A percentile compares a stretch with the other conserved stretches of the same genome.
Conservation (phyloP, 1,284 basidiomycete species). For the Irpex lacteus region DNA sequence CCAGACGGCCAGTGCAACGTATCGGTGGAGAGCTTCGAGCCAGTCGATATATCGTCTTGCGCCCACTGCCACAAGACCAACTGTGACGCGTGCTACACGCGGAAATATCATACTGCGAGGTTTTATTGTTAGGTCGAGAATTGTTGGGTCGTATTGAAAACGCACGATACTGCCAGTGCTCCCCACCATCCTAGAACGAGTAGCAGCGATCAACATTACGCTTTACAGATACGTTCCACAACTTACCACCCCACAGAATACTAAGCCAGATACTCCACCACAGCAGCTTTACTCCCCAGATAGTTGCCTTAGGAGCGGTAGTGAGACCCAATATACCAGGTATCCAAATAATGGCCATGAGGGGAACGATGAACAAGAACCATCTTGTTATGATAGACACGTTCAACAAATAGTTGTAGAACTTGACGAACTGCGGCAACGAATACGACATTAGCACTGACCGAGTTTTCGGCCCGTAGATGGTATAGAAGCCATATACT, state of each 20-base stretch:
- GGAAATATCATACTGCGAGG: conserved; percentile 52
- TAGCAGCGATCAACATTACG: background rate
- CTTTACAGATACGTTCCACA: conserved; percentile 17
- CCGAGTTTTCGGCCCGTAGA: background rate
- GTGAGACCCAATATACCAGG: conserved; percentile 74
- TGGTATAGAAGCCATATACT: background rate
- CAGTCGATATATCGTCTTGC: conserved; percentile 77
- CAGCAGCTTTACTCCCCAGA: conserved; percentile 61
- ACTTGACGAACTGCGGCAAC: conserved; percentile 43
- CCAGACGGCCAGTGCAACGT: conserved; percentile 70
- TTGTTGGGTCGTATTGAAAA: conserved; percentile 19
- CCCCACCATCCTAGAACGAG: conserved; percentile 74
- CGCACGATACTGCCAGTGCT: conserved; percentile 63
- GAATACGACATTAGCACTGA: background rate
- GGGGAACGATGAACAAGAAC: conserved; percentile 76
- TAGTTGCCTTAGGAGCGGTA: conserved; percentile 47
- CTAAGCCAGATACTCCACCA: conserved; percentile 91
- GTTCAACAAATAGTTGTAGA: conserved; percentile 77
- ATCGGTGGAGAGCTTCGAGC: conserved; percentile 64
- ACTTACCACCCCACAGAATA: conserved; percentile 67
- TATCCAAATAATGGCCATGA: conserved; percentile 73
- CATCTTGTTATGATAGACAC: conserved; percentile 79
- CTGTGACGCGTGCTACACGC: conserved; percentile 52
- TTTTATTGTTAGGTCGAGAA: background rate
- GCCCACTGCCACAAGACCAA: conserved; percentile 72